Evolutionary conservation across 2,329 filamentous ascomycete species (phyloP).

Genomic region (Stagonosporopsis cucurbitacearum): DNA sequence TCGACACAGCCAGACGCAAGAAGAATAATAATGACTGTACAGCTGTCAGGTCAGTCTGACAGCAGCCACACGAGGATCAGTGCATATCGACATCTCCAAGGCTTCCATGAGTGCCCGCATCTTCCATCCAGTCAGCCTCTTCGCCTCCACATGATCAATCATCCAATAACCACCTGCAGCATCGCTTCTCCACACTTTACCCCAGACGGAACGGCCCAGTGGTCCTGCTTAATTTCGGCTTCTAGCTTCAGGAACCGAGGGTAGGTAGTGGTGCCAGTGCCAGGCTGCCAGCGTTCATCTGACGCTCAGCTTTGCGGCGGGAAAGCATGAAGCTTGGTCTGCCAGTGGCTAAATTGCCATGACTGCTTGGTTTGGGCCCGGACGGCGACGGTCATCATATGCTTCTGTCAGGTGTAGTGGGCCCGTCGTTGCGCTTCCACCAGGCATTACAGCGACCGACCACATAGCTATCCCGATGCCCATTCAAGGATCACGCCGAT

Average conservation of each 20-base stretch:
- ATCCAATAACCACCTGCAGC: constrained; percentile 18
- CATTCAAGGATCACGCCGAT: constrained; percentile 10
- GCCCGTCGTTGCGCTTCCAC: not conserved
- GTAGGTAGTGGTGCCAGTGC: no score
- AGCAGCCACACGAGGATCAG: constrained; percentile 13
- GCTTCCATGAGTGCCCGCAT: constrained; percentile 5
- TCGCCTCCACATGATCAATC: constrained; percentile 18
- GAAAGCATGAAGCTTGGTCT: constrained; percentile 17
- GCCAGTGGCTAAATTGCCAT: constrained; percentile 19
- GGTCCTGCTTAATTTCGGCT: constrained; percentile 22
- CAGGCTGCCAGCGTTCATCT: constrained; percentile 4
- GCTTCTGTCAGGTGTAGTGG: not conserved
- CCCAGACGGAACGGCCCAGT: constrained; percentile 19
- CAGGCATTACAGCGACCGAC: no score
- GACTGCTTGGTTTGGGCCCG: constrained; percentile 5
- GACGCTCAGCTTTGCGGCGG: constrained; percentile 9
- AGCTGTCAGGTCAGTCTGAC: constrained; percentile 15
- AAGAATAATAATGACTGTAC: constrained; percentile 9
- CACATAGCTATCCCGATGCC: constrained; percentile 17
- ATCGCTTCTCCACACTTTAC: constrained; percentile 23
- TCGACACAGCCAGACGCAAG: not conserved
- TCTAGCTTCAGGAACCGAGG: constrained; percentile 19
- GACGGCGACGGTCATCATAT: not conserved
- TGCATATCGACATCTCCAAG: constrained; percentile 3
- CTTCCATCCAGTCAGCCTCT: constrained; percentile 15